A percentile compares a stretch with the other conserved stretches of the same genome.
Conservation (phyloP, 306 rosid species). For the Casuarina equisetifolia region DNA sequence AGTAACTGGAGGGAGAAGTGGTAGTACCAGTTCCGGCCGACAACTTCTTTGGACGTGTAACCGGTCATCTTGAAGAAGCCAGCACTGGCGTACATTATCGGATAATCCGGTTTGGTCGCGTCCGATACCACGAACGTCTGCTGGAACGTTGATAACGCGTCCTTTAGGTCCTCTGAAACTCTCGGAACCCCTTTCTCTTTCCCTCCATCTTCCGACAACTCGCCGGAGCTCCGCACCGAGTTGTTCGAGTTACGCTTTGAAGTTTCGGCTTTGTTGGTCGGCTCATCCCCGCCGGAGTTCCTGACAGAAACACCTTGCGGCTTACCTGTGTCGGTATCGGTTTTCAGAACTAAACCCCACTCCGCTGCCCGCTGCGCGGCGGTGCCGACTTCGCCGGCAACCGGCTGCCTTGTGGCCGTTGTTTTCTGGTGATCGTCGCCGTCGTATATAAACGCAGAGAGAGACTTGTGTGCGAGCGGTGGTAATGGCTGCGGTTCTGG, state of each 20-base stretch:
- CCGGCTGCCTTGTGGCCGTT: background rate
- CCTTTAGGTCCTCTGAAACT: conserved; percentile 69
- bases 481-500: conserved; percentile 18
- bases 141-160: conserved; percentile 82
- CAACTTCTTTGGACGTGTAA: conserved; percentile 79
- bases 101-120: conserved; percentile 88
- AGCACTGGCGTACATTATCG: conserved; percentile 89
- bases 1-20: background rate
- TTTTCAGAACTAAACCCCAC: conserved; percentile 85
- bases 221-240: conserved; percentile 72
- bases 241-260: conserved; percentile 64
- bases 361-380: conserved; percentile 90
- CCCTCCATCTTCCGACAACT: conserved; percentile 53
- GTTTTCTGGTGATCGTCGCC: conserved; percentile 1
- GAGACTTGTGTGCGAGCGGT: conserved; percentile 29
- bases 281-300: conserved; percentile 70
- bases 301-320: conserved; percentile 72
- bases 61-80: conserved; percentile 98
- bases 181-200: conserved; percentile 63
- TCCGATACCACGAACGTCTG: conserved; percentile 94
- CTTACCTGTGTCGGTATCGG: conserved; percentile 79
- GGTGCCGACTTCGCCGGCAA: conserved; percentile 30
- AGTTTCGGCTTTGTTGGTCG: conserved; percentile 20
- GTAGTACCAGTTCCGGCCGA: conserved; percentile 81
- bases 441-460: conserved; percentile 37